A percentile compares a stretch with the other conserved stretches of the same genome.
These are phyloP conservation scores for Plantago ovata DNA, from an alignment of 257 asterid genomes.

Conservation along the genomic window DNA sequence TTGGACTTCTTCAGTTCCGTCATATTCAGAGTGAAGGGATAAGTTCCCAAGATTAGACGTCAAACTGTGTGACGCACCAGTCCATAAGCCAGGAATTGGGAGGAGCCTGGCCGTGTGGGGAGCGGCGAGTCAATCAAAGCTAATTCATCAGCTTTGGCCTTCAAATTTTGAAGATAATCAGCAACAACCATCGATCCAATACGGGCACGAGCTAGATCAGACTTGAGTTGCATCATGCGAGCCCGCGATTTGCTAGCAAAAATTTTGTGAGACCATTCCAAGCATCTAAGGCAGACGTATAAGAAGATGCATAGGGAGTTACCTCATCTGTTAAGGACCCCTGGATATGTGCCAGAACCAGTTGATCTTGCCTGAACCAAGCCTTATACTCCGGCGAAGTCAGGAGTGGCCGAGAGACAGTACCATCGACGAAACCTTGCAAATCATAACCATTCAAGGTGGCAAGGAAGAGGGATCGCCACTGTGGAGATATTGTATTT, in stretches of 20 bases:
- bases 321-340: background rate
- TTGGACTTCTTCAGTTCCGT: background rate
- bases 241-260: background rate
- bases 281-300: background rate
- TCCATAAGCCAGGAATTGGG: conserved; percentile 10
- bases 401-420: background rate
- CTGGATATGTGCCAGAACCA: background rate
- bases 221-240: background rate
- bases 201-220: background rate
- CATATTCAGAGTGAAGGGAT: background rate
- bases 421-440: background rate
- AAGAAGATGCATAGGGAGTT: background rate
- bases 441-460: background rate
- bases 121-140: background rate
- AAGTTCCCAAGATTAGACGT: background rate
- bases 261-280: background rate
- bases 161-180: background rate
- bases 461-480: background rate
- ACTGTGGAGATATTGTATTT: too few relatives aligned
- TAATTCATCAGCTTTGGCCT: background rate
- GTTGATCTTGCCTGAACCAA: background rate
- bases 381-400: background rate
- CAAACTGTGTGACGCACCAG: background rate
- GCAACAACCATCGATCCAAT: background rate
- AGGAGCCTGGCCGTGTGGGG: background rate